Base-by-base conservation (phyloP, 805 yeast species). In the Yamadazyma kitorensis region DNA sequence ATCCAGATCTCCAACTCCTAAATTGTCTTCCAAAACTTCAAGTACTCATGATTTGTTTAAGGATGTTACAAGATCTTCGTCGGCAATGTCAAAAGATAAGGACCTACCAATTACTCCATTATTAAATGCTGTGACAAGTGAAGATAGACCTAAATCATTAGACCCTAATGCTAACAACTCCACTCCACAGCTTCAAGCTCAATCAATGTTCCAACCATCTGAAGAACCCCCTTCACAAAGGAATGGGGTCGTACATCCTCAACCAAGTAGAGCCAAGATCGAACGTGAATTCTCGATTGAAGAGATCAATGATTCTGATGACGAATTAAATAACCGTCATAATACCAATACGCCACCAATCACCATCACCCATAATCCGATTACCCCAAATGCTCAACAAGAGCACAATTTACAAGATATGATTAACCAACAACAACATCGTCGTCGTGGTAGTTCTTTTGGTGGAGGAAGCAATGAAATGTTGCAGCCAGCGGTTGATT, bases 251-350 rank as follows among this genome's bases (percentile, higher is more conserved):
- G 25, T 26, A 16, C 31, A 27, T 19, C 31, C 23, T 12, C 25
- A 34, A 19, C 25, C 45, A 17, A 11, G 29, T 19, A 31, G 18
- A 11, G 15, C 29, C 7, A 19, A 10, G 26, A 22, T 37, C 8
- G 54, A 48, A n/a, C 35, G 52, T 36, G 64, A 58, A 20, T 57
- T 48, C 21, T 60, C 63, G 3, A 65, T 67, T 31, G 72, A 66
- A 46, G 72, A 67, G 41, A 53, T 62, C 16, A 59, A 61, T 36
- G 68, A 63, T 42, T 52, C 61, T 17, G 71, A 66, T 39, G 70
- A 64, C 30, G 68, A 63, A 44, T 41, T 56, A 15, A 51, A 45
- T 11, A 36, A 24, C 25, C 23, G 37, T 24, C 35, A n/a, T n/a
- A 25, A 25, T 24, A 17, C 24, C 14, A 4, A 17, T 4, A 26